Evolutionary conservation across 2,329 filamentous ascomycete species (phyloP).

Genomic region (Claviceps sp.): DNA sequence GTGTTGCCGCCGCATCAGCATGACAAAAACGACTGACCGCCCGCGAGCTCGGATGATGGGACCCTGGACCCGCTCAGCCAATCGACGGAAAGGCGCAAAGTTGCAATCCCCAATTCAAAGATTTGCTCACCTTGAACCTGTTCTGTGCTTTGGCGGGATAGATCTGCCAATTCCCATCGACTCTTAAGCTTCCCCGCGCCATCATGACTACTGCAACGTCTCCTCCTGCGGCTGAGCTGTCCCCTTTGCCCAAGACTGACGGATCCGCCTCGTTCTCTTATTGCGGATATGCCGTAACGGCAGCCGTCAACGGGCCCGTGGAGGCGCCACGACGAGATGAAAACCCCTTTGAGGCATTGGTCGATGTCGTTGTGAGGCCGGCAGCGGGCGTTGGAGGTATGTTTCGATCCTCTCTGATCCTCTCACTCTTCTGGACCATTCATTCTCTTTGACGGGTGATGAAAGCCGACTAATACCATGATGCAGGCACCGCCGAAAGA

Average conservation of each 20-base stretch:
- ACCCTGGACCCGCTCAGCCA: neutral
- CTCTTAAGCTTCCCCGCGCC: constrained; percentile 1
- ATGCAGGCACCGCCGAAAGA: constrained; percentile 54
- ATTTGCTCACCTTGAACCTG: neutral
- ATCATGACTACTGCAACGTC: constrained; percentile 31
- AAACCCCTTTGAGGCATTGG: constrained; percentile 74
- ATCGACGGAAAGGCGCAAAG: neutral
- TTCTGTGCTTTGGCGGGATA: neutral
- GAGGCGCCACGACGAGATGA: constrained; percentile 84
- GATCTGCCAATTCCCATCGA: neutral
- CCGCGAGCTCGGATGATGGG: neutral
- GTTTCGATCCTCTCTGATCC: constrained; percentile 9
- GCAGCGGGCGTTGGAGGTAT: constrained; percentile 70
- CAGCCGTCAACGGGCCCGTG: constrained; percentile 82
- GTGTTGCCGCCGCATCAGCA: neutral
- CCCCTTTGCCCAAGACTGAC: constrained; percentile 56
- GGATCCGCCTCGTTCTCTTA: constrained; percentile 68
- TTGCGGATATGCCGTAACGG: constrained; percentile 67
- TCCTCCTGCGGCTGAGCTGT: constrained; percentile 39
- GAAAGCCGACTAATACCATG: neutral
- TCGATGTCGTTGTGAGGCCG: constrained; percentile 84
- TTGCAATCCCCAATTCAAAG: neutral
- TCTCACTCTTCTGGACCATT: neutral
- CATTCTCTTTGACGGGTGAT: too few species aligned
- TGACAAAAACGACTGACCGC: neutral